Base-by-base conservation (phyloP, 1,284 basidiomycete genomes). In the Phlebopus sp. region DNA sequence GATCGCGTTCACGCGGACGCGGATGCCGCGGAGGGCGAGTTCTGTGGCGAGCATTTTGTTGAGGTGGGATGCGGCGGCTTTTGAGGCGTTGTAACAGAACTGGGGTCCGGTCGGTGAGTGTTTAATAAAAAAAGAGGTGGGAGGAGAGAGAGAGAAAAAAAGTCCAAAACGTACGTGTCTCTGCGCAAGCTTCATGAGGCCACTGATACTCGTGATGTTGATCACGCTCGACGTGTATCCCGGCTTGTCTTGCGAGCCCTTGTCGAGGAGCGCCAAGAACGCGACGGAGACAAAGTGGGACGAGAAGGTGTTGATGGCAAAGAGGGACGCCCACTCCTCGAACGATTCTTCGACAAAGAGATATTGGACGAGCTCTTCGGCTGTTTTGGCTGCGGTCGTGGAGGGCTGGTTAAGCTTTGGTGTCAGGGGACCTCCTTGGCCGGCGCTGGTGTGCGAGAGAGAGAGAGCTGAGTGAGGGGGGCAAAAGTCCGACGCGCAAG, bases 51-150 rank as follows among this genome's bases (percentile, higher is more conserved):
- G 64, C 78, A 90, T 77, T 63, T 75, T 82, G 5, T 84, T 86
- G 10, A 92, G 69, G 55, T 90, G 87, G 9, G 81, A 76, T 4
- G 79, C 78, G 0, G 87, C 90, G 0, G 84, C 86, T 63, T 92
- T 92, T 9, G 84, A 71, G 53, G 82, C 83, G 64, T 90, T 90
- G 64, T 91, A 90, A 29, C 77, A 79, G 58, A 90, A 90, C 87
- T 90, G 47, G 4, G 6, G 19, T n/a, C n/a, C 31, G 17, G 37
- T 2, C 25, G 41, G 36, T 35, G 17, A 25, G 18, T 23, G 18
- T n/a, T n/a, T n/a, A 18, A 29, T 50, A 19, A 14, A 10, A 37
- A n/a, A 30, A 30, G n/a, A n/a, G n/a, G n/a, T n/a, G n/a, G n/a
- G n/a, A n/a, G n/a, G n/a, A n/a, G n/a, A n/a, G n/a, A n/a, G n/a